Percentiles rank a stretch among this genome's conserved stretches.
phyloP scores from a whole-genome alignment of 805 yeast genomes.

The Yarrowia sp. region DNA sequence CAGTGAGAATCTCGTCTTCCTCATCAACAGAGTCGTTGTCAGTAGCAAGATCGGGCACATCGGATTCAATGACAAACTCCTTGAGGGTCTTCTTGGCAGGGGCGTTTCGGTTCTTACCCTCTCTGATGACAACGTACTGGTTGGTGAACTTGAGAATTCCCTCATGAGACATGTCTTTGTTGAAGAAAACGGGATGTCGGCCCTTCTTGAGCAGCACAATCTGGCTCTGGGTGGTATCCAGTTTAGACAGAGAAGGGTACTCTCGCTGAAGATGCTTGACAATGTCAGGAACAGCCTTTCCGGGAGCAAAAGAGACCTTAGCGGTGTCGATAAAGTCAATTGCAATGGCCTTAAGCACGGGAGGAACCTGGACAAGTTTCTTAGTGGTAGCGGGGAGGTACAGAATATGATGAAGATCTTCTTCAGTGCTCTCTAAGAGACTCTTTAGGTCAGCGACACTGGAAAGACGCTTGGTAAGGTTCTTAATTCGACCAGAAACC shows the following conservation, averaged over 20 bases:
- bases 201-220: slow-evolving; percentile 10
- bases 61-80: neutral
- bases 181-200: neutral
- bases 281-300: slow-evolving; percentile 52
- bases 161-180: neutral
- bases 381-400: slow-evolving; percentile 18
- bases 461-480: slow-evolving; percentile 17
- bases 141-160: neutral
- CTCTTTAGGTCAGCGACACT: neutral
- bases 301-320: slow-evolving; percentile 35
- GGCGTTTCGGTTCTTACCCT: slow-evolving; percentile 18
- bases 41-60: slow-evolving; percentile 10
- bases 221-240: slow-evolving; percentile 12
- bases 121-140: slow-evolving; percentile 13
- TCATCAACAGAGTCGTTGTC: slow-evolving; percentile 17
- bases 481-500: slow-evolving; percentile 34
- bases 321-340: slow-evolving; percentile 34
- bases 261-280: slow-evolving; percentile 21
- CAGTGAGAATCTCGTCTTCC: slow-evolving; percentile 15
- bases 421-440: neutral
- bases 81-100: slow-evolving; percentile 11
- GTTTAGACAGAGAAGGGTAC: slow-evolving; percentile 12
- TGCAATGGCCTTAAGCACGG: slow-evolving; percentile 59
- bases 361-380: slow-evolving; percentile 51
- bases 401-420: neutral